phyloP scores from a whole-genome alignment of 257 asterid genomes.

The Thymus quinquecostatus region DNA sequence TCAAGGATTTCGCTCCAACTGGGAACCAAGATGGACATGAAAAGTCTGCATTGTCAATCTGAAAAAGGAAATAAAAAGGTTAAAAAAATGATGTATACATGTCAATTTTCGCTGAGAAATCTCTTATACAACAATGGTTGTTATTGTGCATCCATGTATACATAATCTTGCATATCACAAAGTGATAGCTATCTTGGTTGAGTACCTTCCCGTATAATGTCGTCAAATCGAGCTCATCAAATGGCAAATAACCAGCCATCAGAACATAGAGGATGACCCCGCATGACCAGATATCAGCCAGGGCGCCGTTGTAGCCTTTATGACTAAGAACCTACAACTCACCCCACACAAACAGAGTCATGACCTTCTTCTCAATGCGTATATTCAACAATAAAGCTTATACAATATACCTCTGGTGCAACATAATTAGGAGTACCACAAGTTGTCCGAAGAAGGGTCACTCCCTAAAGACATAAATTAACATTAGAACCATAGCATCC shows the following conservation, averaged over 20 bases:
- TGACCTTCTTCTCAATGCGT: conserved; percentile 4
- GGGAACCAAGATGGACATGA: conserved; percentile 96
- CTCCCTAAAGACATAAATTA: conserved; percentile 59
- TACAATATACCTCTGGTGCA: conserved; percentile 86
- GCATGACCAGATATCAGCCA: conserved; percentile 97
- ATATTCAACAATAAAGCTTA: conserved; percentile 20
- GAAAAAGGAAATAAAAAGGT: conserved; percentile 38
- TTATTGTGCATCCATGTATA: conserved; percentile 2
- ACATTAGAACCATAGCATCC: conserved; percentile 34
- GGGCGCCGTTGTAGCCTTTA: conserved; percentile 95
- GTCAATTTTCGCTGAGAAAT: conserved; percentile 14
- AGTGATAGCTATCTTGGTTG: conserved; percentile 20
- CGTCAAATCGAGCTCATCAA: conserved; percentile 96
- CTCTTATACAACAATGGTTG: conserved; percentile 12
- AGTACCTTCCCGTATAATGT: conserved; percentile 92
- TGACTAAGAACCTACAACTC: conserved; percentile 83
- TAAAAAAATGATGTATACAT: conserved; percentile 3
- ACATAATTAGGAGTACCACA: conserved; percentile 99
- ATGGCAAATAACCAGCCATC: conserved; percentile 96
- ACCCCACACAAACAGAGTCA: conserved; percentile 29
- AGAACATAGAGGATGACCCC: conserved; percentile 97
- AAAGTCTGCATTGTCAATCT: conserved; percentile 92
- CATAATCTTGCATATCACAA: conserved; percentile 18
- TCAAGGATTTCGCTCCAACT: conserved; percentile 91
- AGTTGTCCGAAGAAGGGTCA: conserved; percentile 84